Percentiles rank a stretch among this genome's conserved stretches.
Evolutionary conservation across 129 eudicot species (phyloP).

Genomic region (Daucus carota): DNA sequence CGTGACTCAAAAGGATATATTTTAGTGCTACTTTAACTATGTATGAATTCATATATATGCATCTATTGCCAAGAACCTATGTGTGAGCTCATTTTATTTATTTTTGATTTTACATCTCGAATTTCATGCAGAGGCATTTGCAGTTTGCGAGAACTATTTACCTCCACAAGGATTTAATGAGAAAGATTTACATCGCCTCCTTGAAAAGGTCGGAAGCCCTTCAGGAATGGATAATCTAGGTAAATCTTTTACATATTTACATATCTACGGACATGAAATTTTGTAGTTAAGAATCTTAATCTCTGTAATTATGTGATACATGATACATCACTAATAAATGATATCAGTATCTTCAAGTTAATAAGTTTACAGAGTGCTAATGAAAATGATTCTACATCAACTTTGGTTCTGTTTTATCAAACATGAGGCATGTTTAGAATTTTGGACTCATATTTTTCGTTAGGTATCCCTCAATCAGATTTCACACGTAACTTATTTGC

Average conservation of each 20-base stretch:
- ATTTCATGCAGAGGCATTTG: constrained; percentile 78
- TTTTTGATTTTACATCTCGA: constrained; percentile 9
- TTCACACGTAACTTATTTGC: neutral
- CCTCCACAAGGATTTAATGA: constrained; percentile 95
- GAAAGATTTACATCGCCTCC: constrained; percentile 86
- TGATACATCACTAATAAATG: neutral
- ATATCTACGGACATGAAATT: neutral
- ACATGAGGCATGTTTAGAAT: neutral
- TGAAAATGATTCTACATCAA: neutral
- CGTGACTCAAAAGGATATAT: neutral
- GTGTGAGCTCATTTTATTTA: neutral
- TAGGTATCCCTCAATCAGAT: neutral
- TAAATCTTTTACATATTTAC: constrained; percentile 14
- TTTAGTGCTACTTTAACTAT: too few relatives aligned
- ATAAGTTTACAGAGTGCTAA: neutral
- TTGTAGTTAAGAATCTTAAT: neutral
- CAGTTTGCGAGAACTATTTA: constrained; percentile 86
- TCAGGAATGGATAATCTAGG: constrained; percentile 89
- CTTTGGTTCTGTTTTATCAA: neutral
- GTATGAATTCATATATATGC: neutral
- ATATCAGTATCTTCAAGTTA: neutral
- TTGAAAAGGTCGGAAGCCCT: constrained; percentile 90
- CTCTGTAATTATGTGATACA: neutral
- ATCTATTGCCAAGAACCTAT: neutral
- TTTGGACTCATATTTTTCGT: neutral